Percentiles rank a stretch among this genome's conserved stretches.
These are phyloP conservation scores for Diaporthe ilicicola DNA, from an alignment of 2,329 filamentous ascomycete species.

Conservation along the genomic window DNA sequence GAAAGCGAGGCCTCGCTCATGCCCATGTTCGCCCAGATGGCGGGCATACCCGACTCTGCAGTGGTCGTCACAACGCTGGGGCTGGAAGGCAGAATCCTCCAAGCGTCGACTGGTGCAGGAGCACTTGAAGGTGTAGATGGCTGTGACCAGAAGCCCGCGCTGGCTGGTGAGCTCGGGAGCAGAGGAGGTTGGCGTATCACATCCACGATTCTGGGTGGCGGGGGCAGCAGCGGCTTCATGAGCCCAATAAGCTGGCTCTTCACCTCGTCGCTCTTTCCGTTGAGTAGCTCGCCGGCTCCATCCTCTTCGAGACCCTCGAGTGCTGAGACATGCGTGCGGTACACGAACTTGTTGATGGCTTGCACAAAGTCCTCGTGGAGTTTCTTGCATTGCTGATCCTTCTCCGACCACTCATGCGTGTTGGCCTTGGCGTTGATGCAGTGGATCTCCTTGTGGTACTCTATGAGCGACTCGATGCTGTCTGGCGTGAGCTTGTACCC, in stretches of 20 bases:
- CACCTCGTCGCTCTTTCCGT: conserved; percentile 91
- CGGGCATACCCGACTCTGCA: conserved; percentile 70
- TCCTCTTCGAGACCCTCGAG: conserved; percentile 97
- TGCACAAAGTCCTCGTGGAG: conserved; percentile 96
- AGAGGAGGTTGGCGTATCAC: conserved; percentile 86
- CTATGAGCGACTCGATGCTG: conserved; percentile 90
- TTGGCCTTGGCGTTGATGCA: conserved; percentile 88
- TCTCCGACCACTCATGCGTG: conserved; percentile 95
- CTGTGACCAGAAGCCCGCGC: conserved; percentile 84
- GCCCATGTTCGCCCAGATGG: conserved; percentile 80
- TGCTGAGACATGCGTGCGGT: conserved; percentile 85
- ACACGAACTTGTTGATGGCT: conserved; percentile 97
- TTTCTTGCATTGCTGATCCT: conserved; percentile 96
- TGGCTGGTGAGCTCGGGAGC: conserved; percentile 81
- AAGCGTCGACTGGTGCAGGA: conserved; percentile 80
- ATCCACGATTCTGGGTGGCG: conserved; percentile 88
- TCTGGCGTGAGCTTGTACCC: conserved; percentile 97
- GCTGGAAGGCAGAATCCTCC: conserved; percentile 91
- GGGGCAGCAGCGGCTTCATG: conserved; percentile 86
- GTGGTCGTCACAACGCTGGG: conserved; percentile 78
- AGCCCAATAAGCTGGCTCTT: conserved; percentile 85
- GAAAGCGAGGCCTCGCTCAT: conserved; percentile 80
- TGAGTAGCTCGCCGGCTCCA: conserved; percentile 90
- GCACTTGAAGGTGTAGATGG: conserved; percentile 70
- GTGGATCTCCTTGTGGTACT: conserved; percentile 96